Conservation (phyloP, 2,329 filamentous ascomycete species). For the Aureobasidium namibiae region DNA sequence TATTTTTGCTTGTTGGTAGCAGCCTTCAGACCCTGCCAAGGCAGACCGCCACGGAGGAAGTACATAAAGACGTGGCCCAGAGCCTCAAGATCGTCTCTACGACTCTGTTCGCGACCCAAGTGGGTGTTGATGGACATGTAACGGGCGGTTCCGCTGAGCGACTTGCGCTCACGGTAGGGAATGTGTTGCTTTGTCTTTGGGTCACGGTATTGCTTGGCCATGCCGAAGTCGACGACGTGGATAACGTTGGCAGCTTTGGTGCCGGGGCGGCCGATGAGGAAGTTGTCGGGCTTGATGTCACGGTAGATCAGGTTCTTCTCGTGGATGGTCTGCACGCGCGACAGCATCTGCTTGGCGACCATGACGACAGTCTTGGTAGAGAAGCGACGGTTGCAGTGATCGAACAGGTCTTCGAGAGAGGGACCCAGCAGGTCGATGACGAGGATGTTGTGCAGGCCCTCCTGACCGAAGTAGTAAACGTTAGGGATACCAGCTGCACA, state of each 20-base stretch:
- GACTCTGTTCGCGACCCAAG: slow-evolving; percentile 88
- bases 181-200: slow-evolving; percentile 99
- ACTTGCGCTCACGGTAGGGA: slow-evolving; percentile 93
- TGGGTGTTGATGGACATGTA: slow-evolving; percentile 99
- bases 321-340: slow-evolving; percentile 87
- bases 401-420: slow-evolving; percentile 92
- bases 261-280: slow-evolving; percentile 85
- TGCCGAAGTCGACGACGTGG: slow-evolving; percentile 97
- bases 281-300: slow-evolving; percentile 99
- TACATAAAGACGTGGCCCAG: slow-evolving; percentile 64
- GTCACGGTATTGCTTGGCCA: slow-evolving; percentile 98
- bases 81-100: slow-evolving; percentile 91
- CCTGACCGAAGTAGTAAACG: slow-evolving; percentile 98
- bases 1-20: slow-evolving; percentile 91
- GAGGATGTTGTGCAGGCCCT: slow-evolving; percentile 96
- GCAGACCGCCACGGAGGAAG: slow-evolving; percentile 57
- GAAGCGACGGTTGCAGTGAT: slow-evolving; percentile 93
- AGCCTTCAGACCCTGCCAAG: slow-evolving; percentile 61
- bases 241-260: slow-evolving; percentile 97
- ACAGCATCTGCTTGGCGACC: slow-evolving; percentile 99
- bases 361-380: slow-evolving; percentile 97
- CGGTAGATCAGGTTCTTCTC: slow-evolving; percentile 99
- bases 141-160: slow-evolving; percentile 86
- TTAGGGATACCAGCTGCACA: slow-evolving; percentile 89
- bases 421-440: slow-evolving; percentile 95